Percentiles rank a stretch among this genome's conserved stretches.
These are phyloP conservation scores for Sporothrix mexicana DNA, from an alignment of 2,329 filamentous ascomycete genomes.

Conservation along the genomic window DNA sequence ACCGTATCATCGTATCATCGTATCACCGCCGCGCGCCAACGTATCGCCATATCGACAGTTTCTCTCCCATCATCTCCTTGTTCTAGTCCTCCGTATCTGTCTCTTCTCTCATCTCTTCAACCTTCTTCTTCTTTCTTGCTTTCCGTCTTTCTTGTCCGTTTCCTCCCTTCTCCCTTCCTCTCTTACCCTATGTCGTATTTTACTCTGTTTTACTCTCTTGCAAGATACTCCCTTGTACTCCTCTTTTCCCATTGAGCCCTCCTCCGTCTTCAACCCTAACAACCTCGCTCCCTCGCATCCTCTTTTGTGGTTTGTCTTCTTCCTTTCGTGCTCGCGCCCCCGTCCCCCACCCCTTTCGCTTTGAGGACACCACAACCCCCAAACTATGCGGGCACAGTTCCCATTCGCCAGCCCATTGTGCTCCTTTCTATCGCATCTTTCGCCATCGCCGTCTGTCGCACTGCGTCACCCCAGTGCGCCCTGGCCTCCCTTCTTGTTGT, in stretches of 20 bases:
- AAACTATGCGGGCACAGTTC: slow-evolving; percentile 33
- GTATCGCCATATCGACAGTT: slow-evolving; percentile 28
- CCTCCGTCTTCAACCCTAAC: background rate
- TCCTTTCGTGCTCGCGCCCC: background rate
- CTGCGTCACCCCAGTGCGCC: slow-evolving; percentile 18
- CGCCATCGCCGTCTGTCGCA: slow-evolving; percentile 25
- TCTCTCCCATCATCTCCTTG: background rate
- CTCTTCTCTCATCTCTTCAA: background rate
- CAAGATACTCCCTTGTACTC: background rate
- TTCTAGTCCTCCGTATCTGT: background rate
- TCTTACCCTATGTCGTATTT: no score
- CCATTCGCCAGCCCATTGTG: slow-evolving; percentile 32
- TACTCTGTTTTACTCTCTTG: background rate
- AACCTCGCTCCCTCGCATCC: background rate
- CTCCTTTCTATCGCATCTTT: slow-evolving; percentile 4
- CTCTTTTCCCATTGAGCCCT: background rate
- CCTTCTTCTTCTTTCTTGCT: slow-evolving; percentile 9
- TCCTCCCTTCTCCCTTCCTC: background rate
- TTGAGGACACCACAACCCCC: slow-evolving; percentile 4
- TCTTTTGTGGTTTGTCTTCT: background rate
- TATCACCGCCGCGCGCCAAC: slow-evolving; percentile 21
- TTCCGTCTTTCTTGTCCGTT: background rate
- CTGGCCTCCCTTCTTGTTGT: slow-evolving; percentile 23
- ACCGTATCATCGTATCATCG: slow-evolving; percentile 20
- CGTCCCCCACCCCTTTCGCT: background rate